Evolutionary conservation across 257 asterid species (phyloP).

Genomic region (Nemophila menziesii): DNA sequence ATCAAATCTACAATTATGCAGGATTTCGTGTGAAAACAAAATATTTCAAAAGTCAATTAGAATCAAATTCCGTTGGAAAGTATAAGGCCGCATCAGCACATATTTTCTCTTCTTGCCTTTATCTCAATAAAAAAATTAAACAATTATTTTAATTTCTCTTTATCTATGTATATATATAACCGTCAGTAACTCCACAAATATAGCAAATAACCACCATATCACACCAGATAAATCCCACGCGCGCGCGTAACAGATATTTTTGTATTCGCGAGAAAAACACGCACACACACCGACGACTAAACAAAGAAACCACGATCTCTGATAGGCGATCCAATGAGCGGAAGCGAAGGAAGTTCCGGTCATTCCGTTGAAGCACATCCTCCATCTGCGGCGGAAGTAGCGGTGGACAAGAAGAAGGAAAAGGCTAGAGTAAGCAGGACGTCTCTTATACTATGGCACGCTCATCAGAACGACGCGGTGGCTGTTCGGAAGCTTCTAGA

Average conservation of each 20-base stretch:
- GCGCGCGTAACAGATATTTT: background rate
- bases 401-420: constrained; percentile 51
- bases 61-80: too few species aligned
- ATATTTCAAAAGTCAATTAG: too few species aligned
- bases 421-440: constrained; percentile 83
- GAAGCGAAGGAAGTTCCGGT: constrained; percentile 66
- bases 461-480: constrained; percentile 76
- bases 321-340: constrained; percentile 36
- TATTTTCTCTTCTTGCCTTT: too few species aligned
- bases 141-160: too few species aligned
- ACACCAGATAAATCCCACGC: background rate
- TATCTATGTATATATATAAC: too few species aligned
- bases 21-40: too few species aligned
- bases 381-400: constrained; percentile 15
- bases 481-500: constrained; percentile 75
- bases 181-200: background rate
- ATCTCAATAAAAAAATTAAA: too few species aligned
- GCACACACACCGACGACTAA: constrained; percentile 19
- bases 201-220: background rate
- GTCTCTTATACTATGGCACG: constrained; percentile 82
- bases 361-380: constrained; percentile 29
- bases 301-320: constrained; percentile 2
- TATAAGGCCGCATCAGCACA: too few species aligned
- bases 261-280: background rate
- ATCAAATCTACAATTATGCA: too few species aligned